phyloP scores from a whole-genome alignment of 495 filamentous ascomycete genomes.

The Talaromyces liani region DNA sequence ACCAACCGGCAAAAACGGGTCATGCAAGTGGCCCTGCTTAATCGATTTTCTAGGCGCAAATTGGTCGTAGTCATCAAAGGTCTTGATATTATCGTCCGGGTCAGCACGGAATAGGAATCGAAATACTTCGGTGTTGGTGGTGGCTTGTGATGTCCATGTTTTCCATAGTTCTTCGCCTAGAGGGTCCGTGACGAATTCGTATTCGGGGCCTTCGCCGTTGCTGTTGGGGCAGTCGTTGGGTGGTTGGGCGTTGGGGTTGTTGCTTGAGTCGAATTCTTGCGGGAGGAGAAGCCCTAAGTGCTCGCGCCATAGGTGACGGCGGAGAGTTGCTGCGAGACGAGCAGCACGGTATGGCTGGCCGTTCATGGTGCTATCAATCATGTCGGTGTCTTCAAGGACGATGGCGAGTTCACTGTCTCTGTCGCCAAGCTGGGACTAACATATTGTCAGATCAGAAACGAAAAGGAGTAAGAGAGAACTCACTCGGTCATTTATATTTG shows the following conservation, averaged over 20 bases:
- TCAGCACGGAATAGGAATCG: constrained; percentile 86
- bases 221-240: constrained; percentile 70
- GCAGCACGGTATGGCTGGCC: constrained; percentile 68
- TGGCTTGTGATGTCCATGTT: constrained; percentile 70
- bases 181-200: constrained; percentile 77
- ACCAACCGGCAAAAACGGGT: constrained; percentile 58
- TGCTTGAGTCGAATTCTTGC: constrained; percentile 60
- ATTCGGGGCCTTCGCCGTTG: constrained; percentile 52
- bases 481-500: constrained; percentile 87
- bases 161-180: constrained; percentile 76
- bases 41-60: constrained; percentile 60
- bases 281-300: constrained; percentile 78
- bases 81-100: constrained; percentile 83
- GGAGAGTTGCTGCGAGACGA: constrained; percentile 69
- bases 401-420: constrained; percentile 92
- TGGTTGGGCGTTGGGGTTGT: constrained; percentile 75
- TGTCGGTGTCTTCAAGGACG: constrained; percentile 78
- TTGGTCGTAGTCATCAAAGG: constrained; percentile 78
- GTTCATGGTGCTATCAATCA: constrained; percentile 70
- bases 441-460: not conserved
- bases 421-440: constrained; percentile 69
- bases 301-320: constrained; percentile 85
- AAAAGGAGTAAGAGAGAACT: constrained; percentile 12
- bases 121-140: constrained; percentile 76
- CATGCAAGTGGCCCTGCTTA: constrained; percentile 79